These are phyloP conservation scores for Chalaropsis thielavioides DNA, from an alignment of 2,329 filamentous ascomycete genomes.

Conservation along the genomic window DNA sequence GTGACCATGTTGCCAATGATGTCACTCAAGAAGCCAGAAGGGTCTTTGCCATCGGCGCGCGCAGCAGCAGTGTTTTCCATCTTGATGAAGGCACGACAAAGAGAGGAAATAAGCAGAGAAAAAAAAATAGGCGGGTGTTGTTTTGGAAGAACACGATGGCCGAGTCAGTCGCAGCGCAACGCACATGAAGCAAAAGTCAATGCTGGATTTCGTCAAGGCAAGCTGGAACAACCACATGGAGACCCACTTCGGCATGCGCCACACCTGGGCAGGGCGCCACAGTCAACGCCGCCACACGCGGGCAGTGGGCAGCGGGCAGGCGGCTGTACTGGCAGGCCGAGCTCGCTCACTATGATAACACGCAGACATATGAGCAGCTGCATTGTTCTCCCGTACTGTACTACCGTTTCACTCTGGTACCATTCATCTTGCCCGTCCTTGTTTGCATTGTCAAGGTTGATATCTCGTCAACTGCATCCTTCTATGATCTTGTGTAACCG, in stretches of 20 bases:
- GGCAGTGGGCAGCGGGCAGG: neutral
- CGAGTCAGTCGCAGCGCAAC: neutral
- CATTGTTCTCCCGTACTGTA: too few species aligned
- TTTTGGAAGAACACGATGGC: neutral
- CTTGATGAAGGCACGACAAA: neutral
- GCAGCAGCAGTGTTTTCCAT: conserved; percentile 61
- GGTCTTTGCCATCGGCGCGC: conserved; percentile 69
- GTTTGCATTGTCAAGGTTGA: too few species aligned
- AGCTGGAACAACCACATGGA: neutral
- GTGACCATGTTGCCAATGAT: conserved; percentile 91
- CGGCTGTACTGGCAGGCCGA: neutral
- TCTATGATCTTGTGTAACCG: neutral
- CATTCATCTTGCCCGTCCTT: too few species aligned
- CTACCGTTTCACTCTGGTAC: neutral
- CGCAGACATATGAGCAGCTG: too few species aligned
- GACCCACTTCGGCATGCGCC: conserved; percentile 4
- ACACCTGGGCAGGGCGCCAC: neutral
- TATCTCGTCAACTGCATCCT: neutral
- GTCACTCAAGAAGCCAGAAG: conserved; percentile 80
- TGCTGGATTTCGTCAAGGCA: neutral
- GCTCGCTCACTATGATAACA: neutral
- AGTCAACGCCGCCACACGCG: neutral
- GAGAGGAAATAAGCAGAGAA: neutral
- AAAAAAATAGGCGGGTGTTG: neutral
- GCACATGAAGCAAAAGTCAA: neutral